Base-by-base conservation (phyloP, 164 flowering plant species). In the Sextonia rubra region DNA sequence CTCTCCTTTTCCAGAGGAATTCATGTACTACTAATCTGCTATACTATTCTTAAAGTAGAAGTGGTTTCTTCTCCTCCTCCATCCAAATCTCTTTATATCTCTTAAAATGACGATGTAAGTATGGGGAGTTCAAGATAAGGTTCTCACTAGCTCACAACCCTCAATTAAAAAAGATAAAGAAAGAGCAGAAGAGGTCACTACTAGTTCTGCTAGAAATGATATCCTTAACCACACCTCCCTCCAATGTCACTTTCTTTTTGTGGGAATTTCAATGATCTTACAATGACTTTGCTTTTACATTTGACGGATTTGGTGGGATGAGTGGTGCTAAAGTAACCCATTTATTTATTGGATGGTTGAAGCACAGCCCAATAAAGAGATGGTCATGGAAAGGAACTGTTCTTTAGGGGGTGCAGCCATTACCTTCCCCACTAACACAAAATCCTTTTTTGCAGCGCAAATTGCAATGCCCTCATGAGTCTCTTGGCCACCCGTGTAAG, bases 241-340 rank as follows among this genome's bases (percentile, higher is more conserved):
- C 58, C 55, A 71, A 56, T 73, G 75, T 30, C 47, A 12, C 27
- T 69, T 70, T 56, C 76, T 72, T 76, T 75, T 30, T 75, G 81
- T 77, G 81, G 78, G 85, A 79, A 77, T 84, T 78, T 79, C 81
- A 79, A 84, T 82, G 85, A 75, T 68, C 73, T 73, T 75, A 77
- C 76, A 70, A 78, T 83, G 75, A 72, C 72, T 68, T 73, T 71
- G 23, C 65, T 70, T 61, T 37, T 72, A n/a, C 56, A 73, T 8
- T 8, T 23, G 68, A 69, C 72, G 70, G 77, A 74, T 71, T 77
- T 77, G 69, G 75, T 66, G 71, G 71, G 71, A 74, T 74, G 73
- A 81, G 71, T 73, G 56, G 62, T 65, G 37, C 52, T 74, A 78
- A 78, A 76, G 81, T 52, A 78, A 61, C 65, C 47, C 69, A 49